Percentiles rank a stretch among this genome's conserved stretches.
Evolutionary conservation across 1,284 basidiomycete species (phyloP).

Genomic region (Violaceomyces palustris): DNA sequence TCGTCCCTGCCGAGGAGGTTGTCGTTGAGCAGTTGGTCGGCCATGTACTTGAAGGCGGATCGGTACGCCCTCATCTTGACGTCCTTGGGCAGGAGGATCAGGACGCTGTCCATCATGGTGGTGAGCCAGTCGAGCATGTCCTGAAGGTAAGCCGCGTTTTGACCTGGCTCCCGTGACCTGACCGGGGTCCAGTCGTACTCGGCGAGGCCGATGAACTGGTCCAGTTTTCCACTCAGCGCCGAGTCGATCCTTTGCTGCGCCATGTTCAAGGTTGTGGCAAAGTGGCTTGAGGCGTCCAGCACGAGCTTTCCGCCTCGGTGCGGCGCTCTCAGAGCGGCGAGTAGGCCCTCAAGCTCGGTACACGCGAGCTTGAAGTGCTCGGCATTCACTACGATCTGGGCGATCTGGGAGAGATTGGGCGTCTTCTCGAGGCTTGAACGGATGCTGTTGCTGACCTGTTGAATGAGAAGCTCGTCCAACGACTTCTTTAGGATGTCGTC

Average conservation of each 20-base stretch:
- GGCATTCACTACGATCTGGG: conserved; percentile 87
- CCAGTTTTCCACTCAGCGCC: conserved; percentile 85
- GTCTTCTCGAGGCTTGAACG: conserved; percentile 65
- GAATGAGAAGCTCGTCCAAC: conserved; percentile 75
- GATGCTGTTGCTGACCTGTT: conserved; percentile 75
- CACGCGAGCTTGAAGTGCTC: conserved; percentile 88
- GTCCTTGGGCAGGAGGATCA: conserved; percentile 66
- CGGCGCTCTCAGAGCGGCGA: conserved; percentile 66
- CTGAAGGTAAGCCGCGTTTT: conserved; percentile 85
- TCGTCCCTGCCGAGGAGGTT: conserved; percentile 17
- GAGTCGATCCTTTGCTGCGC: conserved; percentile 74
- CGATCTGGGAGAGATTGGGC: conserved; percentile 81
- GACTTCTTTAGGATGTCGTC: conserved; percentile 89
- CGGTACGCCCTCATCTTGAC: conserved; percentile 85
- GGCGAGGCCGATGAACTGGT: conserved; percentile 88
- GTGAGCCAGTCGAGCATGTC: conserved; percentile 94
- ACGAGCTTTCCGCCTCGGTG: conserved; percentile 75
- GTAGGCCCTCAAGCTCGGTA: conserved; percentile 75
- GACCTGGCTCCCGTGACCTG: conserved; percentile 4
- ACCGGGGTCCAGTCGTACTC: conserved; percentile 88
- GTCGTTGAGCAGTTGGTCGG: conserved; percentile 74
- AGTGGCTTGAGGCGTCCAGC: conserved; percentile 65
- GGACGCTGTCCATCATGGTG: conserved; percentile 88
- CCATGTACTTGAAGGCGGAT: conserved; percentile 77
- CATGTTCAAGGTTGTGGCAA: conserved; percentile 65